Evolutionary conservation across 2,329 filamentous ascomycete genomes (phyloP).

Genomic region (Scedosporium minutisporum): DNA sequence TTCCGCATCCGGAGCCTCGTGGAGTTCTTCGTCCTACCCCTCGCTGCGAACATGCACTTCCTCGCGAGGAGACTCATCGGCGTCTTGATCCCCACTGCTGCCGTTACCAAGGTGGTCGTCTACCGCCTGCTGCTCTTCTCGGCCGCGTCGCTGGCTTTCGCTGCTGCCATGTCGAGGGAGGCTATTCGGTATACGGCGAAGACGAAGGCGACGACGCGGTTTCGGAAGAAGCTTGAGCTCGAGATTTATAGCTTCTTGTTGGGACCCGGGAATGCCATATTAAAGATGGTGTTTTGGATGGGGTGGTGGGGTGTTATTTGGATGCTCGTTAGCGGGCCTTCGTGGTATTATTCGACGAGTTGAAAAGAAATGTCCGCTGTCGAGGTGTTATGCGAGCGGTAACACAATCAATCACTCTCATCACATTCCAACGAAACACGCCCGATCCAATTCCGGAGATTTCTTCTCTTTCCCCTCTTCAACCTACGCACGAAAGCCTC

Average conservation of each 20-base stretch:
- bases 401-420: no score
- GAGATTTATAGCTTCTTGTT: constrained; percentile 4
- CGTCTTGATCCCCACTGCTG: neutral
- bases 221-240: constrained; percentile 1
- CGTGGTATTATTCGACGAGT: neutral
- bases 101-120: neutral
- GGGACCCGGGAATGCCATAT: neutral
- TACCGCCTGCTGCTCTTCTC: neutral
- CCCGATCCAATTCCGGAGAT: neutral
- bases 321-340: neutral
- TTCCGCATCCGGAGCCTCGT: neutral
- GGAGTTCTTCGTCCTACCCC: neutral
- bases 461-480: no score
- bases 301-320: neutral
- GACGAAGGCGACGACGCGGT: neutral
- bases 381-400: neutral
- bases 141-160: neutral
- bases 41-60: neutral
- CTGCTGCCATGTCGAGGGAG: neutral
- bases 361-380: neutral
- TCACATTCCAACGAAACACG: no score
- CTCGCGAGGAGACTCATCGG: neutral
- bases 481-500: no score
- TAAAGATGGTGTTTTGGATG: constrained; percentile 3
- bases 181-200: neutral